Percentiles rank a stretch among this genome's conserved stretches.
phyloP scores from a whole-genome alignment of 441 rosid genomes.

The Daphne laureola region DNA sequence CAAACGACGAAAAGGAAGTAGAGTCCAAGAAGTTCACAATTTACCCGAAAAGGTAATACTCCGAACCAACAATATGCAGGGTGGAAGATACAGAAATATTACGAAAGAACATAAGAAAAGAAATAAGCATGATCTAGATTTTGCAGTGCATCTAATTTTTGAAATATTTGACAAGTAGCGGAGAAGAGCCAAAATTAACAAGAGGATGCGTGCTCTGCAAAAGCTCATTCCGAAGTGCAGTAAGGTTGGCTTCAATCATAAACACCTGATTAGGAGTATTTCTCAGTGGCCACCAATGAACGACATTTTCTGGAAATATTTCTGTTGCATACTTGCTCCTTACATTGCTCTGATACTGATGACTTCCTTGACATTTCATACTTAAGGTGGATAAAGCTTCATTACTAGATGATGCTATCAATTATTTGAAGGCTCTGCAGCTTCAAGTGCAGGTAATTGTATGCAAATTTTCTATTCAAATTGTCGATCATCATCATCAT shows the following conservation, averaged over 20 bases:
- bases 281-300: neutral
- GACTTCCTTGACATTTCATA: neutral
- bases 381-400: conserved; percentile 44
- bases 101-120: neutral
- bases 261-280: neutral
- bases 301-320: neutral
- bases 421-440: conserved; percentile 42
- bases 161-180: conserved; percentile 21
- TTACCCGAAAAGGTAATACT: conserved; percentile 26
- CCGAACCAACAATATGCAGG: neutral
- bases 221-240: conserved; percentile 47
- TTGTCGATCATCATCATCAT: too few species aligned
- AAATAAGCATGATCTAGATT: neutral
- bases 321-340: neutral
- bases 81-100: too few species aligned
- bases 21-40: conserved; percentile 31
- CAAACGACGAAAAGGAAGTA: conserved; percentile 22
- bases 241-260: conserved; percentile 23
- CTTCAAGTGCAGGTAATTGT: conserved; percentile 40
- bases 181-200: conserved; percentile 37
- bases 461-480: neutral
- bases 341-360: neutral
- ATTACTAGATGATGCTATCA: conserved; percentile 44
- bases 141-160: conserved; percentile 1
- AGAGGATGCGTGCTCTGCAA: conserved; percentile 40